A percentile compares a stretch with the other conserved stretches of the same genome.
Evolutionary conservation across 495 filamentous ascomycete species (phyloP).

Genomic region (Venustampulla echinocandica): DNA sequence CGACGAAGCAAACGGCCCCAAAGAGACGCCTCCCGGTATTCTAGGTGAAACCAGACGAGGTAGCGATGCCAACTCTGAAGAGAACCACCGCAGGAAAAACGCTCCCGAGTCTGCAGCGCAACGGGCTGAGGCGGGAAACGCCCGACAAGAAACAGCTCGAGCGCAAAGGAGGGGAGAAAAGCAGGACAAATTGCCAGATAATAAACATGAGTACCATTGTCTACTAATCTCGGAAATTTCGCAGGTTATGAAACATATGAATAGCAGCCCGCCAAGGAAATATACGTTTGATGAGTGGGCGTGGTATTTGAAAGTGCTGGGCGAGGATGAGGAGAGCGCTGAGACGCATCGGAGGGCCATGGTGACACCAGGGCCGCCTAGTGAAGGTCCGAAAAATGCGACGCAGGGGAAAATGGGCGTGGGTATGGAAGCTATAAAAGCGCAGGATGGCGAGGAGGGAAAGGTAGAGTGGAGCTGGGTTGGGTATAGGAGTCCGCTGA

Average conservation of each 20-base stretch:
- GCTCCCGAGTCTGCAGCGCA: constrained; percentile 14
- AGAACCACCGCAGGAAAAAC: constrained; percentile 9
- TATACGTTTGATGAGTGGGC: constrained; percentile 80
- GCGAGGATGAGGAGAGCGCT: constrained; percentile 52
- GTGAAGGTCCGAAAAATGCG: not conserved
- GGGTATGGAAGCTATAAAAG: constrained; percentile 16
- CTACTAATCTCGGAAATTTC: constrained; percentile 59
- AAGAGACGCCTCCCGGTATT: constrained; percentile 33
- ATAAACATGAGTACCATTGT: constrained; percentile 47
- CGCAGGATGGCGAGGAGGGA: not conserved
- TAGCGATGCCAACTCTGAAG: constrained; percentile 2
- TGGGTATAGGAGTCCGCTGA: constrained; percentile 58
- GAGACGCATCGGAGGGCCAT: constrained; percentile 33
- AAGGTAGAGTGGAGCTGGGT: constrained; percentile 65
- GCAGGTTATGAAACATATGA: constrained; percentile 55
- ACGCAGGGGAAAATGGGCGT: constrained; percentile 11
- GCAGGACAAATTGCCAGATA: constrained; percentile 26
- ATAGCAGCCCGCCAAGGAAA: constrained; percentile 48
- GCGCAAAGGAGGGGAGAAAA: constrained; percentile 4
- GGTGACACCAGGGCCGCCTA: not conserved
- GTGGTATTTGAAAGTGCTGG: constrained; percentile 67
- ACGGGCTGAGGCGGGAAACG: not conserved
- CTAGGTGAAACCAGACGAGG: constrained; percentile 30
- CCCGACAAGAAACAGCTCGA: constrained; percentile 25
- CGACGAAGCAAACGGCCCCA: constrained; percentile 2